phyloP scores from a whole-genome alignment of 805 yeast genomes.

The Tetrapisispora iriomotensis region DNA sequence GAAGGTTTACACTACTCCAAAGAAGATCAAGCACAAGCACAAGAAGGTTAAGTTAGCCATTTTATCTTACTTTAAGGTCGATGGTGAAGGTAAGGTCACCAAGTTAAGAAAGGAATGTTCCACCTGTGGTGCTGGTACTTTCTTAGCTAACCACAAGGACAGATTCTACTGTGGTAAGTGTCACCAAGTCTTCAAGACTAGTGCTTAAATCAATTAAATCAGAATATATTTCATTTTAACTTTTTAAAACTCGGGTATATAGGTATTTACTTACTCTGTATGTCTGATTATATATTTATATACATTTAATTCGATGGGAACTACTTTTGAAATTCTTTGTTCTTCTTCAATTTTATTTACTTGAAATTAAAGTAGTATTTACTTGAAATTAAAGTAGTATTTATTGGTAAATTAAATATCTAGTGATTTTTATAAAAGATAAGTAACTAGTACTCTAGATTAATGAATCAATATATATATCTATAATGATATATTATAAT shows the following conservation, averaged over 20 bases:
- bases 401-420: no score
- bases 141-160: conserved; percentile 98
- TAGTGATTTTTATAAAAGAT: no score
- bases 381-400: neutral
- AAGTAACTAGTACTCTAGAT: no score
- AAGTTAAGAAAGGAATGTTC: conserved; percentile 99
- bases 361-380: neutral
- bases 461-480: no score
- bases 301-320: neutral
- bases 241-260: conserved; percentile 2
- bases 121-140: conserved; percentile 96
- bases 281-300: neutral
- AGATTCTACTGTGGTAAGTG: conserved; percentile 99
- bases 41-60: conserved; percentile 99
- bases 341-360: no score
- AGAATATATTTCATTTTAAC: neutral
- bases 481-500: no score
- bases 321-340: neutral
- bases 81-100: conserved; percentile 96
- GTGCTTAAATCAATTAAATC: conserved; percentile 16
- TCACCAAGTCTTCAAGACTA: conserved; percentile 78
- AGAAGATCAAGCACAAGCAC: conserved; percentile 99
- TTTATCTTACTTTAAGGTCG: conserved; percentile 98
- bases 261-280: conserved; percentile 4
- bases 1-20: conserved; percentile 99